Percentiles rank a stretch among this genome's conserved stretches.
phyloP scores from a whole-genome alignment of 2,329 filamentous ascomycete genomes.

The Fusarium sp. region DNA sequence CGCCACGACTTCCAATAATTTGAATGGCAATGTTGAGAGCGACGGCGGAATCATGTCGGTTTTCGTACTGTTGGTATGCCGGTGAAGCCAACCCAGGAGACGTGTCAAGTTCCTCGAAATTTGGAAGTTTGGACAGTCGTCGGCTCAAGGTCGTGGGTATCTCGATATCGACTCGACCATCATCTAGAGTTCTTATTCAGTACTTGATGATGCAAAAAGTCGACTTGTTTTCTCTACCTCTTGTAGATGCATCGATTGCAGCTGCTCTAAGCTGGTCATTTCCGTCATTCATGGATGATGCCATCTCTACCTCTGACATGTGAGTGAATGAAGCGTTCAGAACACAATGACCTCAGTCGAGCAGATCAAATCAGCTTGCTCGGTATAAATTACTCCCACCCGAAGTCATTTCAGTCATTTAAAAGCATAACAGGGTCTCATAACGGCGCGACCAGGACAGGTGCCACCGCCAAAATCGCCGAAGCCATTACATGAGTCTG shows the following conservation, averaged over 20 bases:
- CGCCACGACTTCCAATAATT: constrained; percentile 23
- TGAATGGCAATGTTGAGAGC: constrained; percentile 28
- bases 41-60: background rate
- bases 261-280: background rate
- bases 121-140: background rate
- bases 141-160: constrained; percentile 10
- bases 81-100: background rate
- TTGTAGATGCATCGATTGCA: background rate
- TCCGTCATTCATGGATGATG: background rate
- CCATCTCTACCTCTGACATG: background rate
- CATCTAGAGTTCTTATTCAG: background rate
- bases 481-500: background rate
- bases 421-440: background rate
- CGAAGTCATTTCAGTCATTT: background rate
- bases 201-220: no score
- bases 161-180: constrained; percentile 18
- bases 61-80: background rate
- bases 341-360: background rate
- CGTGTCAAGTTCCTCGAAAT: background rate
- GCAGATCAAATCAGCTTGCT: background rate
- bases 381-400: background rate
- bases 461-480: background rate
- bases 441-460: background rate
- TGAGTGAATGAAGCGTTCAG: background rate
- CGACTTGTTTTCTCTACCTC: background rate